Evolutionary conservation across 2,329 filamentous ascomycete genomes (phyloP).

Genomic region (Rhinocladiella mackenziei): DNA sequence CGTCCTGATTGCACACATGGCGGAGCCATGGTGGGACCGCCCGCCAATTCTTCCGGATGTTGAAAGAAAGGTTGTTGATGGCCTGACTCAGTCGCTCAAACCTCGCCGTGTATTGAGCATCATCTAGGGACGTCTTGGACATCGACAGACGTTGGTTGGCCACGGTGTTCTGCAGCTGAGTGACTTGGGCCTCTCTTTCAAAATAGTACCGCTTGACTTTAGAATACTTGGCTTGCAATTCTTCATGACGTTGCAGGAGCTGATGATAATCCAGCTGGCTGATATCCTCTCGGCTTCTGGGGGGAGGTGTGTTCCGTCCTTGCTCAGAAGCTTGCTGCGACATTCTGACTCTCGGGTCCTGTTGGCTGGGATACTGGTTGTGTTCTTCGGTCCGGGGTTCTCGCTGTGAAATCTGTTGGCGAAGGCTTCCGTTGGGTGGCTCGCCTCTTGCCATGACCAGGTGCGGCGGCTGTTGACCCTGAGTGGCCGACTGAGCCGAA

Average conservation of each 20-base stretch:
- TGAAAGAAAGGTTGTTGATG: conserved; percentile 91
- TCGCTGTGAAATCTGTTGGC: conserved; percentile 28
- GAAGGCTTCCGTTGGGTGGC: conserved; percentile 21
- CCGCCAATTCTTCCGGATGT: conserved; percentile 92
- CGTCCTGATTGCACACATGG: conserved; percentile 76
- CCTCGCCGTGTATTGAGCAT: conserved; percentile 84
- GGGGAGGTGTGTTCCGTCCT: conserved; percentile 48
- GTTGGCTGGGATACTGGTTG: conserved; percentile 32
- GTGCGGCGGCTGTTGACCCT: conserved; percentile 17
- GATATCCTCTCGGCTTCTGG: conserved; percentile 39
- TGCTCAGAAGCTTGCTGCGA: conserved; percentile 35
- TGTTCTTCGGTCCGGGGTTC: conserved; percentile 29
- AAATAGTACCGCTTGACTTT: conserved; percentile 98
- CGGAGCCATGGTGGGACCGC: conserved; percentile 75
- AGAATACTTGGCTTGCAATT: conserved; percentile 78
- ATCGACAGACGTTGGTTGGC: conserved; percentile 93
- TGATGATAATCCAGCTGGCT: conserved; percentile 44
- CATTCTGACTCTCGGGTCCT: conserved; percentile 30
- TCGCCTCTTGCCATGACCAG: conserved; percentile 20
- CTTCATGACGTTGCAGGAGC: conserved; percentile 44
- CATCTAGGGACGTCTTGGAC: conserved; percentile 89
- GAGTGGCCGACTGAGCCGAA: conserved; percentile 21
- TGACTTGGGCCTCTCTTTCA: conserved; percentile 83
- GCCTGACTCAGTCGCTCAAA: conserved; percentile 90
- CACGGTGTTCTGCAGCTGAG: conserved; percentile 93